Evolutionary conservation across 2,329 filamentous ascomycete species (phyloP).

Genomic region (Sporothrix variecibatus): DNA sequence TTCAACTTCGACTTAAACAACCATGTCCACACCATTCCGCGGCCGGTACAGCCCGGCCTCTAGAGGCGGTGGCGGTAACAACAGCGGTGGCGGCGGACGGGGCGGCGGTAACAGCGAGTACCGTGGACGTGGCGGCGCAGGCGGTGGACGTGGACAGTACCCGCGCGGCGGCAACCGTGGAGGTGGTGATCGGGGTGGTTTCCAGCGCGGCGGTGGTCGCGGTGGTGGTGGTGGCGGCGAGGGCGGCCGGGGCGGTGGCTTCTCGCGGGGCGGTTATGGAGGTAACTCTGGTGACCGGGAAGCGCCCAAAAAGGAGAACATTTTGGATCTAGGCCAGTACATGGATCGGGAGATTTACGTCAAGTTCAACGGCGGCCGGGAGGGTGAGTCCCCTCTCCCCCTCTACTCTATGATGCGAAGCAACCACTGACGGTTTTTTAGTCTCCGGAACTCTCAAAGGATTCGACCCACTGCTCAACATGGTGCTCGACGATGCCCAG

Average conservation of each 20-base stretch:
- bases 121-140: constrained; percentile 11
- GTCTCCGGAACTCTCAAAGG: constrained; percentile 90
- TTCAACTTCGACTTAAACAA: neutral
- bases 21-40: constrained; percentile 31
- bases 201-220: constrained; percentile 45
- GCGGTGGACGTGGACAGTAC: constrained; percentile 18
- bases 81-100: constrained; percentile 20
- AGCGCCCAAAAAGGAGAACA: constrained; percentile 97
- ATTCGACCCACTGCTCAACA: constrained; percentile 96
- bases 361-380: constrained; percentile 93
- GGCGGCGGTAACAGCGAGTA: constrained; percentile 21
- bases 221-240: constrained; percentile 39
- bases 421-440: constrained; percentile 41
- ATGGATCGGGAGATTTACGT: constrained; percentile 95
- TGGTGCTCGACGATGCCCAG: constrained; percentile 91
- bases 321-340: constrained; percentile 91
- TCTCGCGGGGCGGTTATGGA: constrained; percentile 22
- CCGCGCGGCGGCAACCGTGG: constrained; percentile 39
- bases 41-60: constrained; percentile 32
- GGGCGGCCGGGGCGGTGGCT: constrained; percentile 25
- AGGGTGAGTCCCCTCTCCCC: constrained; percentile 59
- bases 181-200: constrained; percentile 50
- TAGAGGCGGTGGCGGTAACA: constrained; percentile 26
- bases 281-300: constrained; percentile 52
- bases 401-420: neutral